Percentiles rank a stretch among this genome's conserved stretches.
Conservation (phyloP, 2,329 filamentous ascomycete species). For the Colletotrichum sp. region DNA sequence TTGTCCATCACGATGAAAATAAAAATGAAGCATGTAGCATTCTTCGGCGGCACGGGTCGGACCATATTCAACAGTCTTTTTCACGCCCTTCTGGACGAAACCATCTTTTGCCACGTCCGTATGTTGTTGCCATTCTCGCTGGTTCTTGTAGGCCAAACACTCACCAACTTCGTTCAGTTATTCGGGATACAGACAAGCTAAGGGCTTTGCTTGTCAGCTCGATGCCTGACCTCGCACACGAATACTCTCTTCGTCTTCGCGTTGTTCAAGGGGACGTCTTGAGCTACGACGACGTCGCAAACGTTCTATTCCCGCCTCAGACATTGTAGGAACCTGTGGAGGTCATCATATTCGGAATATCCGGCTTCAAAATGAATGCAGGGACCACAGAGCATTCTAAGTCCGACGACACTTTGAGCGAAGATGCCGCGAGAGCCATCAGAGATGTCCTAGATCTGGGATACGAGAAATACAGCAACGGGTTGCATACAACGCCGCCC, state of each 20-base stretch:
- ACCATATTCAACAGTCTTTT: background rate
- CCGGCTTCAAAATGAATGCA: background rate
- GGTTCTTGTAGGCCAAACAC: background rate
- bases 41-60: background rate
- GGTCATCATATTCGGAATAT: background rate
- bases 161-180: background rate
- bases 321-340: background rate
- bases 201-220: background rate
- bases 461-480: background rate
- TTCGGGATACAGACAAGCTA: background rate
- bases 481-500: background rate
- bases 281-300: background rate
- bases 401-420: background rate
- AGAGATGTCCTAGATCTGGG: background rate
- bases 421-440: background rate
- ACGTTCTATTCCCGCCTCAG: background rate
- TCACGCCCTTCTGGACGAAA: background rate
- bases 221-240: background rate
- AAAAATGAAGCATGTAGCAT: background rate
- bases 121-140: background rate
- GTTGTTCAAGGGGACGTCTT: background rate
- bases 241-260: background rate
- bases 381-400: background rate
- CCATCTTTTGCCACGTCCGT: background rate
- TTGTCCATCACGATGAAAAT: background rate